A percentile compares a stretch with the other conserved stretches of the same genome.
phyloP scores from a whole-genome alignment of 306 rosid genomes.

The Neltuma alba region DNA sequence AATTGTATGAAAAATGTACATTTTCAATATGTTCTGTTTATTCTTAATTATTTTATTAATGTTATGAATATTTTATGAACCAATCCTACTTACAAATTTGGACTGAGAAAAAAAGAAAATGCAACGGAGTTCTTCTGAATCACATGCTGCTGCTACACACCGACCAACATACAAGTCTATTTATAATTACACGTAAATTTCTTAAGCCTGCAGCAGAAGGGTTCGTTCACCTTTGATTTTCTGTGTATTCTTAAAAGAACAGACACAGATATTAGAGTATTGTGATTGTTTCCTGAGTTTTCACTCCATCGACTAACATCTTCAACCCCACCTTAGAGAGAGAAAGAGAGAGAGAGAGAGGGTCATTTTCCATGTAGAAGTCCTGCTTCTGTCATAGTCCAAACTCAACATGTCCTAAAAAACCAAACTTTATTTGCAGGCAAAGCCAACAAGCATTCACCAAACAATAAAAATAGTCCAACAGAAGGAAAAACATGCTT shows the following conservation, averaged over 20 bases:
- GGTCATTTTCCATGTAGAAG: conserved; percentile 69
- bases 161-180: not conserved
- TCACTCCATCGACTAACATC: conserved; percentile 63
- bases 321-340: conserved; percentile 40
- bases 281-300: conserved; percentile 51
- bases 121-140: not conserved
- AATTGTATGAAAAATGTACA: not conserved
- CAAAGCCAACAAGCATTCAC: conserved; percentile 81
- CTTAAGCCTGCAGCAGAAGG: not conserved
- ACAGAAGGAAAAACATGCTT: not conserved
- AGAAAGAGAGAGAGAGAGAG: conserved; percentile 38
- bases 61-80: not conserved
- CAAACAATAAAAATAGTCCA: conserved; percentile 37
- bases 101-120: not conserved
- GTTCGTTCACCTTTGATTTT: conserved; percentile 7
- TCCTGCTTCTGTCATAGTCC: conserved; percentile 59
- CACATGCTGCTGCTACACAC: not conserved
- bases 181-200: not conserved
- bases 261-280: conserved; percentile 16
- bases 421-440: conserved; percentile 58
- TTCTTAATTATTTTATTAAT: not conserved
- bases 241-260: not conserved
- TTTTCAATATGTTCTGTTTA: not conserved
- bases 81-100: not conserved
- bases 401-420: conserved; percentile 26